Conservation (phyloP, 805 yeast species). For the Zygotorulaspora danielsina region DNA sequence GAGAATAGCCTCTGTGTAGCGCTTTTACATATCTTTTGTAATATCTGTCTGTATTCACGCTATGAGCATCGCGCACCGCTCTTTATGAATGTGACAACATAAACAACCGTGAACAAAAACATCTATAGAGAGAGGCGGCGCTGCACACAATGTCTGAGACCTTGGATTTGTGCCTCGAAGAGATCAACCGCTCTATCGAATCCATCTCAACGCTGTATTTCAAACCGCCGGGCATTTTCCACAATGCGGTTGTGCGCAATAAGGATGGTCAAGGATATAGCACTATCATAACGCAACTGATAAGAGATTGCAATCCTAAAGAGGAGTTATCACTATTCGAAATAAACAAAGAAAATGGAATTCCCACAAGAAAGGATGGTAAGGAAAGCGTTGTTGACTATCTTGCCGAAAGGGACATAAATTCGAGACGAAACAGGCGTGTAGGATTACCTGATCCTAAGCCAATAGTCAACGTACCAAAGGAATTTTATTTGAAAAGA, state of each 20-base stretch:
- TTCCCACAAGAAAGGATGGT: conserved; percentile 50
- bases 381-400: conserved; percentile 38
- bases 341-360: conserved; percentile 35
- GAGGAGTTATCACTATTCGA: conserved; percentile 48
- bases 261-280: conserved; percentile 19
- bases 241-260: conserved; percentile 51
- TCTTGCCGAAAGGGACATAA: conserved; percentile 31
- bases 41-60: not conserved
- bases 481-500: conserved; percentile 25
- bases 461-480: conserved; percentile 29
- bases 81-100: no score
- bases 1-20: no score
- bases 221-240: conserved; percentile 56
- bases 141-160: conserved; percentile 31
- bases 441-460: conserved; percentile 31
- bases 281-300: conserved; percentile 45
- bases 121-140: conserved; percentile 1
- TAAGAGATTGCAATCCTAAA: conserved; percentile 53
- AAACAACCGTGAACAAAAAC: no score
- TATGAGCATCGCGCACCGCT: not conserved
- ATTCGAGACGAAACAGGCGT: conserved; percentile 36
- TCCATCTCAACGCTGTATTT: conserved; percentile 45
- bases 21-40: conserved; percentile 2
- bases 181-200: conserved; percentile 40
- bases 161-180: conserved; percentile 31